Conservation (phyloP, 2,329 filamentous ascomycete genomes). For the Verticillium klebahnii region DNA sequence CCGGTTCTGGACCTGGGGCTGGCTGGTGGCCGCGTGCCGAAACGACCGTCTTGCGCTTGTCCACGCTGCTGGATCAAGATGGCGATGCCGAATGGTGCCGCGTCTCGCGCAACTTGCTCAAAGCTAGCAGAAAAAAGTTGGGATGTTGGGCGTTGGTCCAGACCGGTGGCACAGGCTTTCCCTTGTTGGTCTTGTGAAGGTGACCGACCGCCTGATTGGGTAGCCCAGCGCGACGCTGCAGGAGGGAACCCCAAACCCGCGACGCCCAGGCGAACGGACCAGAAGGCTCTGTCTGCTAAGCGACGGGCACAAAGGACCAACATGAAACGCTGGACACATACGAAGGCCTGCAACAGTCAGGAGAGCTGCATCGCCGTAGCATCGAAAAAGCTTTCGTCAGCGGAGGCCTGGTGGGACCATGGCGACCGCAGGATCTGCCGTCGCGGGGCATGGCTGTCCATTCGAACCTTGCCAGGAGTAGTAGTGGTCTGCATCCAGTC, state of each 20-base stretch:
- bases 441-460: neutral
- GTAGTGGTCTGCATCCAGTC: neutral
- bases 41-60: neutral
- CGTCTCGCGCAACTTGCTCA: neutral
- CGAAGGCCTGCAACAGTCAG: neutral
- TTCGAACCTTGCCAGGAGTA: neutral
- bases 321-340: neutral
- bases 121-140: neutral
- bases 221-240: neutral
- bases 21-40: neutral
- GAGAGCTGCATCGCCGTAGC: neutral
- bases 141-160: neutral
- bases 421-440: neutral
- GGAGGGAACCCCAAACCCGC: neutral
- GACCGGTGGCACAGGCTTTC: neutral
- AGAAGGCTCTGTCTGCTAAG: neutral
- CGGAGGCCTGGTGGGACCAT: neutral
- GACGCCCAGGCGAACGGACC: neutral
- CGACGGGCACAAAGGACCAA: neutral
- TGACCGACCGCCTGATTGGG: neutral
- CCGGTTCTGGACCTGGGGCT: neutral
- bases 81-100: neutral
- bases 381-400: neutral
- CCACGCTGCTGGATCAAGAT: neutral
- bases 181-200: neutral